Conservation (phyloP, 345 rosid species). For the Chamaenerion angustifolium region DNA sequence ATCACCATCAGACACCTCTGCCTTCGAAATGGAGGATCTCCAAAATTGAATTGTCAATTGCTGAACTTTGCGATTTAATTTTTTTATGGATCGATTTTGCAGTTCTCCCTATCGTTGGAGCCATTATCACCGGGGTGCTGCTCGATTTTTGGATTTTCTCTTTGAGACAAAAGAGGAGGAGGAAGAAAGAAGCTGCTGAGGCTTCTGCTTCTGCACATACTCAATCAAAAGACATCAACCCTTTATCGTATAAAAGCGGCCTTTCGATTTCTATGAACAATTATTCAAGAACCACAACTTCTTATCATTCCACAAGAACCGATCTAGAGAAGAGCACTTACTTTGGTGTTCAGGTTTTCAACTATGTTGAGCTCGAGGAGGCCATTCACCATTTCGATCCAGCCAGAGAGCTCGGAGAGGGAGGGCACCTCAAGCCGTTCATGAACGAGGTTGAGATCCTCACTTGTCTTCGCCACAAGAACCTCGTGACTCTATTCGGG, state of each 20-base stretch:
- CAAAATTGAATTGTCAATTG: too few relatives aligned
- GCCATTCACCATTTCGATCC: too few relatives aligned
- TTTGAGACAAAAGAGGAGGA: conserved; percentile 17
- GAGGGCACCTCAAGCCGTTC: conserved; percentile 79
- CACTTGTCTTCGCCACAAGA: conserved; percentile 40
- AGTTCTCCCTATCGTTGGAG: conserved; percentile 31
- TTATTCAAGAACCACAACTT: conserved; percentile 32
- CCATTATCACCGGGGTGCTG: conserved; percentile 5
- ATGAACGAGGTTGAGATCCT: conserved; percentile 68
- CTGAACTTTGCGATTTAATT: conserved; percentile 1
- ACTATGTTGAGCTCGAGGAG: conserved; percentile 54
- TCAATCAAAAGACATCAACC: conserved; percentile 21
- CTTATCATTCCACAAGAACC: conserved; percentile 28
- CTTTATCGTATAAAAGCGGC: conserved; percentile 30
- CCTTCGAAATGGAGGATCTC: too few relatives aligned
- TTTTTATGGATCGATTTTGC: conserved; percentile 4
- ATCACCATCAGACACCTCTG: too few relatives aligned
- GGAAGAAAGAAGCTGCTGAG: conserved; percentile 7
- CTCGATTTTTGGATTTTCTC: conserved; percentile 13
- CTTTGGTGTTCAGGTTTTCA: conserved; percentile 64
- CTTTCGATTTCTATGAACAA: conserved; percentile 23
- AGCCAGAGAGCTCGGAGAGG: conserved; percentile 81
- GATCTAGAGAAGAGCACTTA: conserved; percentile 36
- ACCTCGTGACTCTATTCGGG: too few relatives aligned
- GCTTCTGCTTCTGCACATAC: conserved; percentile 11